Evolutionary conservation across 768 basidiomycete genomes (phyloP), one percentile per base, ranked within the genome.

Genomic region (Panaeolus cyanescens): DNA sequence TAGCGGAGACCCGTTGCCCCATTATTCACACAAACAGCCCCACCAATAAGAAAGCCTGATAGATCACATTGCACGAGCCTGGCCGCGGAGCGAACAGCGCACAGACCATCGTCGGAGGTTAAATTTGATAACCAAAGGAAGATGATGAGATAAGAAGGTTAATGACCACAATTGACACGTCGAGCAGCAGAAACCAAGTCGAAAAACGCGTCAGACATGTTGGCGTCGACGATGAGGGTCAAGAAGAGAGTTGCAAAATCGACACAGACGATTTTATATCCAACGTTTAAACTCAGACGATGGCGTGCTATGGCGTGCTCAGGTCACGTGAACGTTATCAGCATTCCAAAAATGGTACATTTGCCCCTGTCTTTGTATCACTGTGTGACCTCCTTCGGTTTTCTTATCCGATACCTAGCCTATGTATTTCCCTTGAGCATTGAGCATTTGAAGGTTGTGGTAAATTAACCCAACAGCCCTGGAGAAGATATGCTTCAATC

Each of bases 241-340:
- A 50, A 28, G 25, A 50, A 50, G 45, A 28, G 45, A 50, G 4
- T 28, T n/a, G n/a, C 22, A 15, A 50, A 28, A 13, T 57, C 36
- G 17, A 37, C 5, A 28, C 39, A 12, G 30, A 30, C 42, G 56
- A 67, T 72, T 74, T 73, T 74, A 67, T 72, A 73, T 64, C 53
- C 28, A 54, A 33, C 34, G 68, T 74, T 75, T 65, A 75, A 78
- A 77, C 75, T 74, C 75, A 75, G 76, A 73, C 76, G 74, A 79
- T 79, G 74, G 75, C 66, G 79, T 79, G 78, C 77, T 77, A 75
- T 78, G 67, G 74, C 72, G 74, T 74, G 72, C 71, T 74, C 36
- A 17, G 4, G 42, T 68, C 70, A 71, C 65, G 68, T 73, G 67
- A 54, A 30, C 2, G 9, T n/a, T 12, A 33, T 9, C 6, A 59